Evolutionary conservation across 148 eudicot species (phyloP).

Genomic region (Amaranthus cruentus): DNA sequence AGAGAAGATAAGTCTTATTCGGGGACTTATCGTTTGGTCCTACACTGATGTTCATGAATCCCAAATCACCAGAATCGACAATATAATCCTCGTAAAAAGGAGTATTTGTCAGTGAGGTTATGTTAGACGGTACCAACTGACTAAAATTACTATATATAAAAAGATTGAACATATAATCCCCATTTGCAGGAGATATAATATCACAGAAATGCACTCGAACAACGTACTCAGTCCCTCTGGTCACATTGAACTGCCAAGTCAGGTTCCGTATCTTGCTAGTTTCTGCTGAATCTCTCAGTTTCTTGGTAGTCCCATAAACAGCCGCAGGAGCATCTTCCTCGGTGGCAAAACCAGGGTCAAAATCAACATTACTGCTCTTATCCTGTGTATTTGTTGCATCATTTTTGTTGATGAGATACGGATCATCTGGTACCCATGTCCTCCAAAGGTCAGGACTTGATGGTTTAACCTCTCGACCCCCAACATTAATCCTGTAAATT

Average conservation of each 20-base stretch:
- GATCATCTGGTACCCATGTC: conserved; percentile 23
- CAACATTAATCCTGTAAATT: conserved; percentile 21
- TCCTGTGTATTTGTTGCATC: background rate
- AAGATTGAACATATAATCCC: conserved; percentile 11
- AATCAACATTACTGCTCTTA: background rate
- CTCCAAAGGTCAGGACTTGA: background rate
- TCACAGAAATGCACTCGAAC: conserved; percentile 44
- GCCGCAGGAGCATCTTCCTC: background rate
- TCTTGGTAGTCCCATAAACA: conserved; percentile 15
- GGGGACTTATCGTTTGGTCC: background rate
- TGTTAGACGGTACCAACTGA: background rate
- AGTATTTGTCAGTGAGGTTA: background rate
- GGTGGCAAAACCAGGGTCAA: background rate
- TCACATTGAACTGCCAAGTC: conserved; percentile 41
- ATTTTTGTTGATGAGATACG: conserved; percentile 10
- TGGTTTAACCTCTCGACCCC: background rate
- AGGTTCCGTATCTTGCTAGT: conserved; percentile 24
- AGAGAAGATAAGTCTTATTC: background rate
- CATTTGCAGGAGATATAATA: background rate
- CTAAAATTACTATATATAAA: conserved; percentile 17
- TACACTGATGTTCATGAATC: conserved; percentile 29
- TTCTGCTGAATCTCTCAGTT: background rate
- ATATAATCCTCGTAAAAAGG: conserved; percentile 36
- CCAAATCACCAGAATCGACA: conserved; percentile 30
- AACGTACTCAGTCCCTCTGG: conserved; percentile 9